phyloP scores from a whole-genome alignment of 768 basidiomycete genomes.

The Mycena capillaripes region DNA sequence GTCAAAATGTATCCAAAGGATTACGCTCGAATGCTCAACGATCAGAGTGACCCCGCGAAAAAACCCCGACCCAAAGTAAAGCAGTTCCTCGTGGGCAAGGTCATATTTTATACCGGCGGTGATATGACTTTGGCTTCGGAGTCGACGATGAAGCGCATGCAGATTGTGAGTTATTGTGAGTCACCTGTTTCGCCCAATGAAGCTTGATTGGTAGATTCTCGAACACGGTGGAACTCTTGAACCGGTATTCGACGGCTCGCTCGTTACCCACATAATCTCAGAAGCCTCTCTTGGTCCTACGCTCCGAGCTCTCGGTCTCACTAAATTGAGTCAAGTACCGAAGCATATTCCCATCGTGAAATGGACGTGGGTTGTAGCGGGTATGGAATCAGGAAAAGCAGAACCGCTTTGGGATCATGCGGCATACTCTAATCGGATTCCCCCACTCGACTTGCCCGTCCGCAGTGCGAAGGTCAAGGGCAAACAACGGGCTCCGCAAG shows the following conservation, averaged over 20 bases:
- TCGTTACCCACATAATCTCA: slow-evolving; percentile 79
- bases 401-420: slow-evolving; percentile 47
- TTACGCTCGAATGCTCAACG: slow-evolving; percentile 65
- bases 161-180: slow-evolving; percentile 62
- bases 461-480: slow-evolving; percentile 43
- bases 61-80: slow-evolving; percentile 21
- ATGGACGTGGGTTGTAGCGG: slow-evolving; percentile 71
- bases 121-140: slow-evolving; percentile 68
- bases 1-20: slow-evolving; percentile 66
- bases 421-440: slow-evolving; percentile 61
- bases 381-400: slow-evolving; percentile 40
- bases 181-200: slow-evolving; percentile 5
- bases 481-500: slow-evolving; percentile 19
- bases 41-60: slow-evolving; percentile 42
- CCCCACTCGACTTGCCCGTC: slow-evolving; percentile 19
- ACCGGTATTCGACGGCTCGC: slow-evolving; percentile 66
- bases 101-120: slow-evolving; percentile 71
- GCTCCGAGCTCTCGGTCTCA: slow-evolving; percentile 61
- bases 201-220: slow-evolving; percentile 62
- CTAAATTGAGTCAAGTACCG: slow-evolving; percentile 69
- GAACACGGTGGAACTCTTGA: slow-evolving; percentile 73
- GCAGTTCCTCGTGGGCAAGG: slow-evolving; percentile 64
- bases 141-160: slow-evolving; percentile 69
- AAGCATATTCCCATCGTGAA: slow-evolving; percentile 73
- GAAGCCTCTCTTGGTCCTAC: slow-evolving; percentile 41